A percentile compares a stretch with the other conserved stretches of the same genome.
Conservation (phyloP, 306 rosid species). For the Mucuna pruriens region DNA sequence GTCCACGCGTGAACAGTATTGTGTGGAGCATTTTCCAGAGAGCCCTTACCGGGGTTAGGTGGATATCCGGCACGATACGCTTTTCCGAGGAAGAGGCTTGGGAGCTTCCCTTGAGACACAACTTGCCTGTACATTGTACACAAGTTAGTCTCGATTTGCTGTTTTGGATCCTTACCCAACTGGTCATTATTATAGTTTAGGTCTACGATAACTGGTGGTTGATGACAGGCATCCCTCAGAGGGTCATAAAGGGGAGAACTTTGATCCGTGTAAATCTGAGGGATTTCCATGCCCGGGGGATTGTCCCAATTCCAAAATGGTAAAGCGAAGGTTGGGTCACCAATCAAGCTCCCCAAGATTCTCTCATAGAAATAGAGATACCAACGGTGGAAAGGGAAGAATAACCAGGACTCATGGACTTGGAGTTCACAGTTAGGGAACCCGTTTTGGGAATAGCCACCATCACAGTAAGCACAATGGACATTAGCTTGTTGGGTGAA, state of each 20-base stretch:
- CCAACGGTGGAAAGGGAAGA: conserved; percentile 74
- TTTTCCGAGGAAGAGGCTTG: conserved; percentile 54
- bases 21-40: conserved; percentile 56
- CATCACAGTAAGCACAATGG: conserved; percentile 78
- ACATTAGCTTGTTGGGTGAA: conserved; percentile 67
- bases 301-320: conserved; percentile 82
- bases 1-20: conserved; percentile 55
- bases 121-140: conserved; percentile 56
- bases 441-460: conserved; percentile 58
- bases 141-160: conserved; percentile 43
- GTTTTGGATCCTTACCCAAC: not conserved
- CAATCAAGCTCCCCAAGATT: conserved; percentile 60
- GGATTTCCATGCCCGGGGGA: conserved; percentile 64
- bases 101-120: conserved; percentile 46
- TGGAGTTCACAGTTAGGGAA: conserved; percentile 54
- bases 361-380: conserved; percentile 67
- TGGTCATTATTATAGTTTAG: conserved; percentile 41
- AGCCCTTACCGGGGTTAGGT: conserved; percentile 52
- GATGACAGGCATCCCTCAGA: conserved; percentile 44
- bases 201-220: conserved; percentile 52
- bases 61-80: conserved; percentile 57
- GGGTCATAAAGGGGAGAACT: conserved; percentile 55
- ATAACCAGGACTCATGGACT: conserved; percentile 71
- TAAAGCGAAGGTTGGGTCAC: conserved; percentile 59
- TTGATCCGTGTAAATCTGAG: conserved; percentile 45